Conservation (phyloP, 176 grass and related monocot species). For the Raddia distichophylla region DNA sequence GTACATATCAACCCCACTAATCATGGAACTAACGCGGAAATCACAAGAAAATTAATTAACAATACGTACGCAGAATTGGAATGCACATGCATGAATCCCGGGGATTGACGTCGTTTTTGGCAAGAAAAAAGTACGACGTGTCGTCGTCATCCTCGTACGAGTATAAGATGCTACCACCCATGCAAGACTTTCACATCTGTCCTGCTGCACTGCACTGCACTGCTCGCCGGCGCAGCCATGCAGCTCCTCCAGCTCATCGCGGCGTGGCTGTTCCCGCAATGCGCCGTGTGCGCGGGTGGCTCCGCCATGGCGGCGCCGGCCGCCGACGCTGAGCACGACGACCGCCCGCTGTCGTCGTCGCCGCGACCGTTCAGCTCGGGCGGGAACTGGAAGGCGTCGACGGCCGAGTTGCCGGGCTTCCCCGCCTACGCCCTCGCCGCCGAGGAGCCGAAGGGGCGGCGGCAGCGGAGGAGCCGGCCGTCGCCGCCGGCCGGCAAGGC, state of each 20-base stretch:
- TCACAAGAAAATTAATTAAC: slow-evolving; percentile 11
- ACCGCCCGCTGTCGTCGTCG: background rate
- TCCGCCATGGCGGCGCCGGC: background rate
- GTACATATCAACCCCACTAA: background rate
- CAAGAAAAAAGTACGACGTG: background rate
- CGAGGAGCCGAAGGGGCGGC: too few relatives aligned
- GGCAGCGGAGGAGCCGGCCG: too few relatives aligned
- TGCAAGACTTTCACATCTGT: background rate
- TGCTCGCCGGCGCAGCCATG: background rate
- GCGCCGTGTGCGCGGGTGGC: background rate
- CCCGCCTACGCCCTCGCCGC: too few relatives aligned
- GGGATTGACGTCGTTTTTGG: background rate
- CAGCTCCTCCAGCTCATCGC: slow-evolving; percentile 10
- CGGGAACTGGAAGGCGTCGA: too few relatives aligned
- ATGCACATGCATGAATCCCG: too few relatives aligned
- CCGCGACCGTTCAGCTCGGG: background rate
- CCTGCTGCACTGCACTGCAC: background rate
- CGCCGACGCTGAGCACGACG: background rate
- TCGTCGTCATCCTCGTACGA: too few relatives aligned
- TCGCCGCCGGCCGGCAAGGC: background rate
- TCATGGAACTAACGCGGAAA: background rate
- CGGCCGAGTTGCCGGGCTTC: too few relatives aligned
- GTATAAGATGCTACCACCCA: background rate
- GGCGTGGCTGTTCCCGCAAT: slow-evolving; percentile 37
- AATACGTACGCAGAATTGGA: background rate